A percentile compares a stretch with the other conserved stretches of the same genome.
Evolutionary conservation across 2,329 filamentous ascomycete genomes (phyloP).

Genomic region (Ambrosiella cleistominuta): DNA sequence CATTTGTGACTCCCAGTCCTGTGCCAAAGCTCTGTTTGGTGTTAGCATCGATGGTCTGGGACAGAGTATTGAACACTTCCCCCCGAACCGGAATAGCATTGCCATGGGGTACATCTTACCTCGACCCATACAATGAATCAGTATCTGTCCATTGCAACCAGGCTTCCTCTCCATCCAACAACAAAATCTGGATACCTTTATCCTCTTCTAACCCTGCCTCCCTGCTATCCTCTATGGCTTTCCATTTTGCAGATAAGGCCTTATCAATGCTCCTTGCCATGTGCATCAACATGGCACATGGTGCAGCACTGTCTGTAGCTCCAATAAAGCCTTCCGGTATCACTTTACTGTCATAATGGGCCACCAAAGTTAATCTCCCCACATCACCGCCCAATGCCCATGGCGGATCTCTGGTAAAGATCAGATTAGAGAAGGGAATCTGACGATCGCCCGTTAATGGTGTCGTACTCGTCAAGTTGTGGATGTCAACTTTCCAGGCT

Average conservation of each 20-base stretch:
- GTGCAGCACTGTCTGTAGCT: constrained; percentile 81
- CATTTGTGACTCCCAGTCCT: constrained; percentile 55
- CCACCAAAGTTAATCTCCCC: constrained; percentile 66
- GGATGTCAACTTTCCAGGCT: constrained; percentile 61
- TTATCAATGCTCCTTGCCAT: constrained; percentile 63
- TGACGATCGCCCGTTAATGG: constrained; percentile 53
- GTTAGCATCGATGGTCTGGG: constrained; percentile 1
- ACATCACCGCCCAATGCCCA: constrained; percentile 60
- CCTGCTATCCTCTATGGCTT: constrained; percentile 45
- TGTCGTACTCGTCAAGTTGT: constrained; percentile 78
- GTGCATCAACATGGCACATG: constrained; percentile 87
- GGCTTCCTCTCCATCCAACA: constrained; percentile 89
- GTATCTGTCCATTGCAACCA: constrained; percentile 62
- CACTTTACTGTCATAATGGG: constrained; percentile 82
- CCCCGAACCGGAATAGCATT: too few species aligned
- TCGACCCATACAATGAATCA: constrained; percentile 78
- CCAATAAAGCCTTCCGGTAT: constrained; percentile 75
- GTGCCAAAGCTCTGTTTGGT: constrained; percentile 45
- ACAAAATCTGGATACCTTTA: constrained; percentile 70
- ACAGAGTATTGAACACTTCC: not conserved
- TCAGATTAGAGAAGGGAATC: constrained; percentile 73
- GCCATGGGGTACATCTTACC: constrained; percentile 28
- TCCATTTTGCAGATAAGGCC: constrained; percentile 69
- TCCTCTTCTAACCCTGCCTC: constrained; percentile 48
- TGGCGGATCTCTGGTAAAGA: constrained; percentile 75